These are phyloP conservation scores for Mallotus repandus DNA, from an alignment of 441 rosid species.

Conservation along the genomic window DNA sequence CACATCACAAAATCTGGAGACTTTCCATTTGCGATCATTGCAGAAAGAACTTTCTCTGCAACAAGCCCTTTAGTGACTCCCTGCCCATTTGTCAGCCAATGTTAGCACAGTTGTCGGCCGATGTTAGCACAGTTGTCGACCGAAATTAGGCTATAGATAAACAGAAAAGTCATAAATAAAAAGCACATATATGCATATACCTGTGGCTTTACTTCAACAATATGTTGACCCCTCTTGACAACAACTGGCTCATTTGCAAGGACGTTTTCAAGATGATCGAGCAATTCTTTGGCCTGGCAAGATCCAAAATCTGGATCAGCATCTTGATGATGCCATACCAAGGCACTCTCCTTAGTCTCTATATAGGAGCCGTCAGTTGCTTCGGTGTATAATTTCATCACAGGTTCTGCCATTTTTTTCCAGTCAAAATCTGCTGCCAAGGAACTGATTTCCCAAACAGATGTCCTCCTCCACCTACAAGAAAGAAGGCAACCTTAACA, in stretches of 20 bases:
- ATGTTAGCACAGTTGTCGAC: too few species aligned
- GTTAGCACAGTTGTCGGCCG: neutral
- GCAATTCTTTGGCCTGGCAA: conserved; percentile 81
- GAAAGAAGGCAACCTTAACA: conserved; percentile 1
- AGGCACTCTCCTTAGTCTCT: conserved; percentile 76
- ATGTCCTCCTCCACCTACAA: conserved; percentile 61
- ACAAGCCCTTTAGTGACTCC: conserved; percentile 55
- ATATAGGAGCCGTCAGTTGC: conserved; percentile 84
- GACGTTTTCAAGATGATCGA: conserved; percentile 81
- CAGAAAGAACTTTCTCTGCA: conserved; percentile 43
- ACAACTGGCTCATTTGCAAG: conserved; percentile 84
- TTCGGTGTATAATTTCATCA: conserved; percentile 68
- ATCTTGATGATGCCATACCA: conserved; percentile 92
- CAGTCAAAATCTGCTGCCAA: conserved; percentile 68
- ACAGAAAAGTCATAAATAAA: neutral
- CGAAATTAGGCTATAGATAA: neutral
- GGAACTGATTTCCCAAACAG: conserved; percentile 64
- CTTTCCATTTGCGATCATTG: conserved; percentile 29
- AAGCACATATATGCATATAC: conserved; percentile 23
- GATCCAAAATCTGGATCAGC: conserved; percentile 93
- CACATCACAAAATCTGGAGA: conserved; percentile 58
- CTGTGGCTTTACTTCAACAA: conserved; percentile 95
- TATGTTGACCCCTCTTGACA: conserved; percentile 74
- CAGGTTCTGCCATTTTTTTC: conserved; percentile 71
- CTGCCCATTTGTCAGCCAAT: conserved; percentile 38